Evolutionary conservation across 176 grass and related monocot genomes (phyloP).

Genomic region (Cymbopogon citratus): DNA sequence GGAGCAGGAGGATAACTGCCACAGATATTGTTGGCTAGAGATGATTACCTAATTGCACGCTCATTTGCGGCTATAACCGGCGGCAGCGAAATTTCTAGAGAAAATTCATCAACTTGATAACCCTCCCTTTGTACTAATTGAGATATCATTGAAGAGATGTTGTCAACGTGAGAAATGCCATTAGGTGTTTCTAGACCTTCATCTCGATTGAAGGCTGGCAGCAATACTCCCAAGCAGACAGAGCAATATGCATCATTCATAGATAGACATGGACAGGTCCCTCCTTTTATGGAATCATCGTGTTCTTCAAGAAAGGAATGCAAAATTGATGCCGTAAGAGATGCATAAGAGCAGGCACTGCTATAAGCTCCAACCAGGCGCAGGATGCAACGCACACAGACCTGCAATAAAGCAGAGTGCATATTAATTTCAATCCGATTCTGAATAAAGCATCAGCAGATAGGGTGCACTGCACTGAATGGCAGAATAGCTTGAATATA

Average conservation of each 20-base stretch:
- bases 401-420: conserved; percentile 33
- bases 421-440: not conserved
- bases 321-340: conserved; percentile 41
- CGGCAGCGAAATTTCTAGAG: conserved; percentile 69
- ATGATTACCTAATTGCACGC: conserved; percentile 58
- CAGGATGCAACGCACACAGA: conserved; percentile 68
- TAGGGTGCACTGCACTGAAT: not conserved
- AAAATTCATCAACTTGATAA: conserved; percentile 63
- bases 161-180: conserved; percentile 26
- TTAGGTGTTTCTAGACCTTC: not conserved
- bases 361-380: conserved; percentile 48
- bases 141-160: conserved; percentile 41
- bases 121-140: conserved; percentile 44
- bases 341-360: conserved; percentile 19
- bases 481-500: not conserved
- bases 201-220: conserved; percentile 39
- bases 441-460: not conserved
- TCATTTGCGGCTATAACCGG: conserved; percentile 63
- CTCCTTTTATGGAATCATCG: conserved; percentile 29
- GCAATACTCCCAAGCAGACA: conserved; percentile 77
- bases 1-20: not conserved
- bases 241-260: conserved; percentile 42
- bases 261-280: conserved; percentile 28
- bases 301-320: conserved; percentile 53
- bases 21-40: not conserved